These are phyloP conservation scores for Nigrospora oryzae DNA, from an alignment of 2,329 filamentous ascomycete species.

Conservation along the genomic window DNA sequence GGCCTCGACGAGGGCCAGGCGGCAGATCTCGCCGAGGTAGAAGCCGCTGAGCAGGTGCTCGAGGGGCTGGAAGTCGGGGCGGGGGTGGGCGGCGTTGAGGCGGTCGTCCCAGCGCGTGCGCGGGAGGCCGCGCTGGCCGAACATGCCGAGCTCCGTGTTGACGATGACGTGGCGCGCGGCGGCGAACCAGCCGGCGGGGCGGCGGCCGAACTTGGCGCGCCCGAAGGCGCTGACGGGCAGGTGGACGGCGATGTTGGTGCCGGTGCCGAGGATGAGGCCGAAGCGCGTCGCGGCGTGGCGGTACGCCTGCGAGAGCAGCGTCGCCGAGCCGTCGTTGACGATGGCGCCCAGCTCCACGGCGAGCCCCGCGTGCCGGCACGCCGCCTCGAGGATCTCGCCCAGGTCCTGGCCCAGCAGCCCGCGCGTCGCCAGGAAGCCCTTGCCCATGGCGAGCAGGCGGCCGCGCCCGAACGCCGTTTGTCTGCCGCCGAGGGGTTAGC, in stretches of 20 bases:
- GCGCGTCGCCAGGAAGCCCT: constrained; percentile 52
- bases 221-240: constrained; percentile 50
- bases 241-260: constrained; percentile 58
- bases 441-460: constrained; percentile 54
- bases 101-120: constrained; percentile 52
- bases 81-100: constrained; percentile 38
- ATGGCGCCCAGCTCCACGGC: constrained; percentile 51
- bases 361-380: constrained; percentile 42
- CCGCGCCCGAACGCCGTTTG: constrained; percentile 57
- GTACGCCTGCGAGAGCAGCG: constrained; percentile 57
- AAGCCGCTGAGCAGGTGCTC: constrained; percentile 50
- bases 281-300: constrained; percentile 49
- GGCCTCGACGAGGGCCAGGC: constrained; percentile 50
- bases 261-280: constrained; percentile 59
- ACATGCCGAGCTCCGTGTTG: constrained; percentile 62
- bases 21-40: constrained; percentile 58
- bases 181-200: constrained; percentile 47
- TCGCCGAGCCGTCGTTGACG: constrained; percentile 60
- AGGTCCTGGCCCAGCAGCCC: constrained; percentile 52
- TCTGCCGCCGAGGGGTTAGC: constrained; percentile 22
- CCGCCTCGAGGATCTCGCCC: constrained; percentile 45
- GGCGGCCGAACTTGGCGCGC: constrained; percentile 45
- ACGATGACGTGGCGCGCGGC: constrained; percentile 54
- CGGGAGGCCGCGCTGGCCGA: constrained; percentile 48
- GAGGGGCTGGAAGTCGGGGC: constrained; percentile 34